These are phyloP conservation scores for Hypericum androsaemum DNA, from an alignment of 345 rosid genomes.

Conservation along the genomic window DNA sequence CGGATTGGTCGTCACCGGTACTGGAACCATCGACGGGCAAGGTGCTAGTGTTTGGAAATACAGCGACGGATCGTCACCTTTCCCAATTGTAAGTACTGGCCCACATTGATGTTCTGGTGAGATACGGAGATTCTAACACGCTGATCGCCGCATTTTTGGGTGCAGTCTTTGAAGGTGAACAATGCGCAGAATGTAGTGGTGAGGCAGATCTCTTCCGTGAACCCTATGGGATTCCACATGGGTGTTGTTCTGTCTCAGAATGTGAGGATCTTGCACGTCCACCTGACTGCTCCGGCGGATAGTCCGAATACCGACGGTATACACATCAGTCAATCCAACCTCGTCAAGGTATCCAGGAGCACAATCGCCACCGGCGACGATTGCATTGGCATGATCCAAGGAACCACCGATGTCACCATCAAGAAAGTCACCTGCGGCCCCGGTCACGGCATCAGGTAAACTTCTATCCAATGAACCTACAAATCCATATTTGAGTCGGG, in stretches of 20 bases:
- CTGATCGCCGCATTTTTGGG: background rate
- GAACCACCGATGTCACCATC: slow-evolving; percentile 35
- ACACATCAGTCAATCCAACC: slow-evolving; percentile 52
- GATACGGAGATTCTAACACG: background rate
- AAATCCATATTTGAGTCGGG: too few relatives aligned
- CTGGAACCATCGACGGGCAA: slow-evolving; percentile 57
- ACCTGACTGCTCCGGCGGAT: slow-evolving; percentile 28
- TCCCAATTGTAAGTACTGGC: slow-evolving; percentile 19
- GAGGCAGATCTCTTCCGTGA: slow-evolving; percentile 35
- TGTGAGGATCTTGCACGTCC: slow-evolving; percentile 19
- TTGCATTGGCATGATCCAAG: slow-evolving; percentile 56
- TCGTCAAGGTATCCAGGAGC: slow-evolving; percentile 30
- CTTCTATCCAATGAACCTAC: too few relatives aligned
- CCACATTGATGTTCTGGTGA: slow-evolving; percentile 21
- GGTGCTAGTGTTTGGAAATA: slow-evolving; percentile 47
- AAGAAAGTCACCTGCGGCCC: slow-evolving; percentile 55
- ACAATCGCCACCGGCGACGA: slow-evolving; percentile 57
- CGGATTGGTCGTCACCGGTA: slow-evolving; percentile 42
- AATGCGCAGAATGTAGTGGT: slow-evolving; percentile 23
- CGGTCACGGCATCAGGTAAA: slow-evolving; percentile 68
- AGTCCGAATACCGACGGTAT: slow-evolving; percentile 73
- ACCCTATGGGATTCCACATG: slow-evolving; percentile 58
- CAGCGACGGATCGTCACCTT: slow-evolving; percentile 12
- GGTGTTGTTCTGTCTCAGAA: slow-evolving; percentile 27
- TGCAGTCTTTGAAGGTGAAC: slow-evolving; percentile 36